Conservation (phyloP, 1,284 basidiomycete species). For the Malassezia cuniculi region DNA sequence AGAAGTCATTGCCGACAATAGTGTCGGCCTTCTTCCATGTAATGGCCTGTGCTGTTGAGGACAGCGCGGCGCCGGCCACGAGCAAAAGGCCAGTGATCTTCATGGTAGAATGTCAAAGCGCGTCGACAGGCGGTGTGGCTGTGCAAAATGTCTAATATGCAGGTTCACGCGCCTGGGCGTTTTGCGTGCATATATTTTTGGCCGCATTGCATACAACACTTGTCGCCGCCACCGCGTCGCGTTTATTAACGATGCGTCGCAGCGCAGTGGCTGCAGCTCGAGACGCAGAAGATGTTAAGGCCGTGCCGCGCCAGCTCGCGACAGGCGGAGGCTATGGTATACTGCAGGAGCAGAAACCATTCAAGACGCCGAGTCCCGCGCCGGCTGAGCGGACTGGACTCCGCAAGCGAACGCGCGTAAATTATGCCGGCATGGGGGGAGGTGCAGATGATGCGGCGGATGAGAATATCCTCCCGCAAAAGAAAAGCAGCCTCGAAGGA, state of each 20-base stretch:
- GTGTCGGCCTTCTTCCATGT: conserved; percentile 19
- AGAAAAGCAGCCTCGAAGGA: conserved; percentile 30
- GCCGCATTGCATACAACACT: too few relatives aligned
- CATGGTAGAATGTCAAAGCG: too few relatives aligned
- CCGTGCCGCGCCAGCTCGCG: conserved; percentile 10
- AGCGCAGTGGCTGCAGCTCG: conserved; percentile 11
- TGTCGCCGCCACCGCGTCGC: neutral
- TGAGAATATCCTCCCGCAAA: conserved; percentile 8
- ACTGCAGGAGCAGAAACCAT: conserved; percentile 32
- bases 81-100: too few relatives aligned
- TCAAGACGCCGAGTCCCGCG: conserved; percentile 30
- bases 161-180: too few relatives aligned
- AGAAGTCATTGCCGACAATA: conserved; percentile 22
- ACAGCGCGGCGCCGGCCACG: too few relatives aligned
- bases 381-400: conserved; percentile 10
- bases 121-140: too few relatives aligned
- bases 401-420: conserved; percentile 32
- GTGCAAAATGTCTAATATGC: too few relatives aligned
- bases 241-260: conserved; percentile 9
- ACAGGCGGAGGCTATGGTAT: conserved; percentile 33
- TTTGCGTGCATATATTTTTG: too few relatives aligned
- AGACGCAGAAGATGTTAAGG: neutral
- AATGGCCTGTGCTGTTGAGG: neutral
- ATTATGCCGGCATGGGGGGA: conserved; percentile 36
- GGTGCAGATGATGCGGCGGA: conserved; percentile 16